Conservation (phyloP, 768 basidiomycete genomes). For the Mrakia gelida region DNA sequence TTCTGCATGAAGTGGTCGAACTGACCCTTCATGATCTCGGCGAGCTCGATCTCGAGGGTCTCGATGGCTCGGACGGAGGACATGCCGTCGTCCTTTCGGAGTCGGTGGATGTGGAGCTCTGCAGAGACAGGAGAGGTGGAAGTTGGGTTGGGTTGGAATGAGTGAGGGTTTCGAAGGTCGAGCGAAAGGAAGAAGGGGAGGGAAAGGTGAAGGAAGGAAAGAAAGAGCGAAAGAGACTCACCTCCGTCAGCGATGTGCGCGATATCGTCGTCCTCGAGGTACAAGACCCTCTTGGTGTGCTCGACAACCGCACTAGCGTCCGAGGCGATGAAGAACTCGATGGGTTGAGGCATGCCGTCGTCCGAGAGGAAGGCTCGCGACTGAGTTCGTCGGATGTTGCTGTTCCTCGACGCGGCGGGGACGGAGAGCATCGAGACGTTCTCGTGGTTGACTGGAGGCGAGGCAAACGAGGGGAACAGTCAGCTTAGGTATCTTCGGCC, state of each 20-base stretch:
- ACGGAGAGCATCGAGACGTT: conserved; percentile 55
- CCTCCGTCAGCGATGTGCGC: conserved; percentile 89
- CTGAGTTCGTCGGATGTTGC: conserved; percentile 84
- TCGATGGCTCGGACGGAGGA: conserved; percentile 86
- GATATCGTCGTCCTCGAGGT: conserved; percentile 98
- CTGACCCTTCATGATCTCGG: conserved; percentile 99
- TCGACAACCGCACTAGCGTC: conserved; percentile 95
- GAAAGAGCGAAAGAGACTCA: conserved; percentile 24
- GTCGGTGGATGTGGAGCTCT: conserved; percentile 96
- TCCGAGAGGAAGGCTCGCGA: conserved; percentile 98
- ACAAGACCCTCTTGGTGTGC: conserved; percentile 97
- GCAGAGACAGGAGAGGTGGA: neutral
- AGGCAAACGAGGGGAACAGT: neutral
- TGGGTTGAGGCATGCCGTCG: conserved; percentile 95
- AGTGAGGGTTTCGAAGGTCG: too few species aligned
- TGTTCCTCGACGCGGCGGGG: conserved; percentile 50
- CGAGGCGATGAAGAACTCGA: conserved; percentile 98
- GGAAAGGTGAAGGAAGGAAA: neutral
- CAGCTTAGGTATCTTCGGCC: too few species aligned
- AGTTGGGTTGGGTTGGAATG: too few species aligned
- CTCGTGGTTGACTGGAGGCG: conserved; percentile 7
- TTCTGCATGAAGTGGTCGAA: conserved; percentile 99
- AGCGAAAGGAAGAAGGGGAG: neutral
- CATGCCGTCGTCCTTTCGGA: conserved; percentile 76
- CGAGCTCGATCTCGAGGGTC: conserved; percentile 95